Percentiles rank a stretch among this genome's conserved stretches.
These are phyloP conservation scores for Fusarium burgessii DNA, from an alignment of 2,329 filamentous ascomycete genomes.

Conservation along the genomic window DNA sequence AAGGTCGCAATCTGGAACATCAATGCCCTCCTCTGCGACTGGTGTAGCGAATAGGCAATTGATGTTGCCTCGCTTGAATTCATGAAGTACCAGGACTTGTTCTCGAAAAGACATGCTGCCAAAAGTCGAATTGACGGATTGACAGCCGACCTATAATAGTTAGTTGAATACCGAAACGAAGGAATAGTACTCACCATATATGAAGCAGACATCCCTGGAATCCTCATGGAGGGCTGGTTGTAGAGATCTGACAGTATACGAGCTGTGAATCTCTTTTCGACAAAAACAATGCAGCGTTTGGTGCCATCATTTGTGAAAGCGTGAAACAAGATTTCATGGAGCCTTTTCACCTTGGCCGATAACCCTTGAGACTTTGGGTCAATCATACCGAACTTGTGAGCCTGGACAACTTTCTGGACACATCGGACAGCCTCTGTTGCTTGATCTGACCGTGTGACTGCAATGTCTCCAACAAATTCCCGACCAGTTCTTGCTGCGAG, in stretches of 20 bases:
- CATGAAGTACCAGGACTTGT: slow-evolving; percentile 79
- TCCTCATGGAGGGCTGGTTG: slow-evolving; percentile 62
- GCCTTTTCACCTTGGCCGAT: slow-evolving; percentile 78
- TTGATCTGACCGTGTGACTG: slow-evolving; percentile 52
- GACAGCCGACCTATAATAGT: slow-evolving; percentile 47
- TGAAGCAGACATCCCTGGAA: slow-evolving; percentile 69
- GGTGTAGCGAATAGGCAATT: slow-evolving; percentile 77
- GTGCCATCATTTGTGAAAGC: slow-evolving; percentile 71
- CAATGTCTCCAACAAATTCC: slow-evolving; percentile 42
- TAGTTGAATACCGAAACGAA: background rate
- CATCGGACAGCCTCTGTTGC: slow-evolving; percentile 69
- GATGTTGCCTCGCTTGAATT: slow-evolving; percentile 68
- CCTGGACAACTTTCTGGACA: slow-evolving; percentile 67
- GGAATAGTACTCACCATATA: slow-evolving; percentile 65
- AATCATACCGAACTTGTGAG: slow-evolving; percentile 59
- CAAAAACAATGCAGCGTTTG: slow-evolving; percentile 84
- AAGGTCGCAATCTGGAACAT: slow-evolving; percentile 75
- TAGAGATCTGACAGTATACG: slow-evolving; percentile 78
- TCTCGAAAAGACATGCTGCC: slow-evolving; percentile 75
- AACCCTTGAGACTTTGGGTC: slow-evolving; percentile 55
- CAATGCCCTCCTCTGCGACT: slow-evolving; percentile 75
- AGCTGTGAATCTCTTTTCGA: slow-evolving; percentile 82
- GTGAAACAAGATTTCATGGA: slow-evolving; percentile 70
- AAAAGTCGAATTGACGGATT: slow-evolving; percentile 58
- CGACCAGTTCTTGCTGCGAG: slow-evolving; percentile 68